These are phyloP conservation scores for Skeletonema costatum DNA, from an alignment of 108 stramenopile genomes.

Conservation along the genomic window DNA sequence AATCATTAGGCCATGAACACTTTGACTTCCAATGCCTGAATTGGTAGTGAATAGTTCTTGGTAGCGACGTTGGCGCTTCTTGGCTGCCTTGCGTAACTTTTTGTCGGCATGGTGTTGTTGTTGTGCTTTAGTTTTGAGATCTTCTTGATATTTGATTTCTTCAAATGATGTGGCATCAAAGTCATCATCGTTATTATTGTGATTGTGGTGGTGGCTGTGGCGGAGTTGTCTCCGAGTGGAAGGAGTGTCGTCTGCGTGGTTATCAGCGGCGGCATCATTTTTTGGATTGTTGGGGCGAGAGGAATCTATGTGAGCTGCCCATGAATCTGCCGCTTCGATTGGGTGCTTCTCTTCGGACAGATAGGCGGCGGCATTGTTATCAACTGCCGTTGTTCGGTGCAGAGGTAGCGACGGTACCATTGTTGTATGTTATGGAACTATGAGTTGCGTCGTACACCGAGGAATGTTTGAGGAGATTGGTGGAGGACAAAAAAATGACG, in stretches of 20 bases:
- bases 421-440: too few relatives aligned
- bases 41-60: constrained; percentile 42
- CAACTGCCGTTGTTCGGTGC: too few relatives aligned
- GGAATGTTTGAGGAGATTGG: too few relatives aligned
- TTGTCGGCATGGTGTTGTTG: constrained; percentile 7
- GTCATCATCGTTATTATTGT: constrained; percentile 9
- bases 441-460: too few relatives aligned
- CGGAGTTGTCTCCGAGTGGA: background rate
- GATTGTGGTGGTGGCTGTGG: constrained; percentile 6
- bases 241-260: background rate
- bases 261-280: background rate
- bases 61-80: constrained; percentile 42
- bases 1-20: constrained; percentile 59
- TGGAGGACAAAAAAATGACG: too few relatives aligned
- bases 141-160: constrained; percentile 12
- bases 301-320: constrained; percentile 2
- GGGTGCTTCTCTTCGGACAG: constrained; percentile 8
- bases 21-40: constrained; percentile 47
- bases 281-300: background rate
- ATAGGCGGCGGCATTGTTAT: too few relatives aligned
- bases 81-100: constrained; percentile 33
- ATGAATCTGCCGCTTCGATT: constrained; percentile 23
- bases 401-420: too few relatives aligned
- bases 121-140: background rate
- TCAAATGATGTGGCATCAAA: constrained; percentile 25